Evolutionary conservation across 306 rosid species (phyloP).

Genomic region (Cajanus cajan): DNA sequence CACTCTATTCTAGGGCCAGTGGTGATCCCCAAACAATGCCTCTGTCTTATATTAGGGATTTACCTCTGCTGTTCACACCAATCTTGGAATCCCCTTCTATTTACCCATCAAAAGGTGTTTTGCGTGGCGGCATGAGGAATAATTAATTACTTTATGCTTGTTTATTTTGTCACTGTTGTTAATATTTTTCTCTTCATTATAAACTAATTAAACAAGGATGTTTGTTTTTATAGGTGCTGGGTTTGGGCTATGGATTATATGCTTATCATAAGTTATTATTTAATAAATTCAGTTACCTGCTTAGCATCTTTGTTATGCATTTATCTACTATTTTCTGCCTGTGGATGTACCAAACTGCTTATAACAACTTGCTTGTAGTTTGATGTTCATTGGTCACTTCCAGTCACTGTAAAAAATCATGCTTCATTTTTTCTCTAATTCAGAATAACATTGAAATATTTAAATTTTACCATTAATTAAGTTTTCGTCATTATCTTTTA

Average conservation of each 20-base stretch:
- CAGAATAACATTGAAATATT: slow-evolving; percentile 1
- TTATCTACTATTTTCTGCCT: neutral
- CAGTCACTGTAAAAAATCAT: neutral
- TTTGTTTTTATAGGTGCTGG: neutral
- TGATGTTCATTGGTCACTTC: neutral
- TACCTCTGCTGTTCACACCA: neutral
- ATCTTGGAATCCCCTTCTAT: neutral
- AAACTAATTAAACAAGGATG: neutral
- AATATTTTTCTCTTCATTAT: neutral
- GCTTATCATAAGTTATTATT: neutral
- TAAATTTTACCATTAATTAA: neutral
- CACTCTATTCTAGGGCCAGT: neutral
- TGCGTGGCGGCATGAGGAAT: neutral
- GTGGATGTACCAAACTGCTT: slow-evolving; percentile 1
- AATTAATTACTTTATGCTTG: neutral
- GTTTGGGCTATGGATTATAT: neutral
- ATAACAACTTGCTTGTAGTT: neutral
- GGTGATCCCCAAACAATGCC: neutral
- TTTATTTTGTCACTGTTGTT: neutral
- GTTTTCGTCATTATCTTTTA: too few relatives aligned
- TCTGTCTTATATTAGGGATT: neutral
- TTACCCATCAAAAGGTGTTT: neutral
- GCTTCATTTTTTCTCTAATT: neutral
- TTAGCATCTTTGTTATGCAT: neutral
- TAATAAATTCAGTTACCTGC: slow-evolving; percentile 1